Conservation (phyloP, 2,329 filamentous ascomycete species). For the Lithohypha guttulata region DNA sequence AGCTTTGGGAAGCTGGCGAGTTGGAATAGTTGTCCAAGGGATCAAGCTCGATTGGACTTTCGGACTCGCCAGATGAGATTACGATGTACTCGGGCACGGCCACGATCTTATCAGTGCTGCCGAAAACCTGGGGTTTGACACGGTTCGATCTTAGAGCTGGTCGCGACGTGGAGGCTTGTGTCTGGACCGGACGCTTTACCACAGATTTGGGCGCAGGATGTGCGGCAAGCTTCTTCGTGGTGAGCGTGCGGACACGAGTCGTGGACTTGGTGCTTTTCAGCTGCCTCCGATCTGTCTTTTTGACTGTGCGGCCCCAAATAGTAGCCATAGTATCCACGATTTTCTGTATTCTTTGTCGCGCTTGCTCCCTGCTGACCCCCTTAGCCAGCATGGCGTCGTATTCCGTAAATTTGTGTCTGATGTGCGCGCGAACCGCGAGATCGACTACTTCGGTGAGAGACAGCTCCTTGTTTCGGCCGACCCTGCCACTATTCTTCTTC, state of each 20-base stretch:
- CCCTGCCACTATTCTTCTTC: conserved; percentile 31
- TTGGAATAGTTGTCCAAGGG: no score
- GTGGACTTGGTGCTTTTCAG: background rate
- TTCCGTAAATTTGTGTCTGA: conserved; percentile 32
- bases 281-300: background rate
- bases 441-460: conserved; percentile 28
- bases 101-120: no score
- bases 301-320: background rate
- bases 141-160: no score
- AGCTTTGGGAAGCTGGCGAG: no score
- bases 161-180: no score
- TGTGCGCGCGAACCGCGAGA: conserved; percentile 35
- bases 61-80: no score
- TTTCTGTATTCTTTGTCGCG: conserved; percentile 26
- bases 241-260: background rate
- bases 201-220: no score
- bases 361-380: conserved; percentile 23
- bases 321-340: conserved; percentile 19
- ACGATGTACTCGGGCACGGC: no score
- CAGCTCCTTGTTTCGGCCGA: conserved; percentile 28
- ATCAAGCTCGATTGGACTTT: no score
- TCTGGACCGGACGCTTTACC: no score
- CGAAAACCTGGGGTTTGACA: no score
- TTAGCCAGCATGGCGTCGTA: conserved; percentile 29
- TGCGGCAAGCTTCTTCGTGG: no score